phyloP scores from a whole-genome alignment of 495 filamentous ascomycete genomes.

The Aspergillus funiculosus region DNA sequence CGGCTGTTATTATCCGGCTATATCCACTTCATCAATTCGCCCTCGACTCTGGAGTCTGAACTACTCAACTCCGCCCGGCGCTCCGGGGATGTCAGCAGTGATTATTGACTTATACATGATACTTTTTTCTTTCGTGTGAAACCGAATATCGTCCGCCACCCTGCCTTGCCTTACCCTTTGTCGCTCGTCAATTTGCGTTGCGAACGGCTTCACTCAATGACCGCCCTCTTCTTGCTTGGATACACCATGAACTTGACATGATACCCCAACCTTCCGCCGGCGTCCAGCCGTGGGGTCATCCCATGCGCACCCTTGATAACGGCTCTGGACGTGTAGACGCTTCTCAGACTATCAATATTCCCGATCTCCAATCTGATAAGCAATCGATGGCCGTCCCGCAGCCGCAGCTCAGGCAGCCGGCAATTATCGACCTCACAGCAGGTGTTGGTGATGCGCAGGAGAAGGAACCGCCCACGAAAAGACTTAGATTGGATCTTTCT shows the following conservation, averaged over 20 bases:
- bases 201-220: slow-evolving; percentile 17
- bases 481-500: slow-evolving; percentile 34
- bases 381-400: slow-evolving; percentile 24
- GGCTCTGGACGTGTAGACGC: slow-evolving; percentile 30
- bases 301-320: slow-evolving; percentile 35
- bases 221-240: slow-evolving; percentile 17
- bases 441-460: slow-evolving; percentile 31
- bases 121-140: too few species aligned
- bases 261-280: slow-evolving; percentile 44
- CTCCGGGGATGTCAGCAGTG: slow-evolving; percentile 6
- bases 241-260: slow-evolving; percentile 45
- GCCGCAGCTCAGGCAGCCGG: slow-evolving; percentile 27
- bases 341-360: slow-evolving; percentile 22
- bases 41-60: too few species aligned
- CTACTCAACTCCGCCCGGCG: not conserved
- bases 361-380: slow-evolving; percentile 28
- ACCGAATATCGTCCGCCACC: not conserved
- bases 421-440: slow-evolving; percentile 37
- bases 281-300: slow-evolving; percentile 40
- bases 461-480: slow-evolving; percentile 36
- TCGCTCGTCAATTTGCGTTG: not conserved
- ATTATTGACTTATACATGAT: too few species aligned
- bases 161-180: not conserved
- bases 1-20: slow-evolving; percentile 11
- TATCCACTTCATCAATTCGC: slow-evolving; percentile 2